phyloP scores from a whole-genome alignment of 2,329 filamentous ascomycete genomes.

The Xylariaceae sp. region DNA sequence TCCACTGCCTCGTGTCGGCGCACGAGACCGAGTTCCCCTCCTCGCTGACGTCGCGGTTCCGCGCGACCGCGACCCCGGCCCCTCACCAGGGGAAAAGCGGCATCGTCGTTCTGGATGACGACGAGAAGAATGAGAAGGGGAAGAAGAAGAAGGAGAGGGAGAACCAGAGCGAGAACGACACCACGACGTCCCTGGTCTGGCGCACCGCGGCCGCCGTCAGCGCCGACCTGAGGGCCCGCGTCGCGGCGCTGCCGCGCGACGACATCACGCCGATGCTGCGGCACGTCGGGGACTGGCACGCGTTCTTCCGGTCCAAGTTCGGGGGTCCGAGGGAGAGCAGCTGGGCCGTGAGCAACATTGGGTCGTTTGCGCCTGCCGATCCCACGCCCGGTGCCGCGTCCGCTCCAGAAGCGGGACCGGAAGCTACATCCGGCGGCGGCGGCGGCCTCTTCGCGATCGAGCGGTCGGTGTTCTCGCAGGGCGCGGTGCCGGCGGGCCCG shows the following conservation, averaged over 20 bases:
- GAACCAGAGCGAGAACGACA: background rate
- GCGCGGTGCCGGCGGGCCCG: constrained; percentile 38
- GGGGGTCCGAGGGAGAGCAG: constrained; percentile 37
- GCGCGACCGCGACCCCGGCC: background rate
- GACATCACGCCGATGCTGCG: constrained; percentile 38
- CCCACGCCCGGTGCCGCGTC: constrained; percentile 4
- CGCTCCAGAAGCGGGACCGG: background rate
- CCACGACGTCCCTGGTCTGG: constrained; percentile 45
- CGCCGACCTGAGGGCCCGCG: constrained; percentile 28
- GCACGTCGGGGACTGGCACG: constrained; percentile 39
- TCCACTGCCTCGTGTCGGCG: constrained; percentile 38
- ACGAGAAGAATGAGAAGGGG: constrained; percentile 6
- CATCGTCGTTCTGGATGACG: constrained; percentile 9
- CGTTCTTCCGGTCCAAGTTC: constrained; percentile 36
- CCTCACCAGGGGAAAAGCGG: too few relatives aligned
- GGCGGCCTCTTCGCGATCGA: constrained; percentile 31
- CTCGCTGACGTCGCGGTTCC: background rate
- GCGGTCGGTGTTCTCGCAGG: constrained; percentile 47
- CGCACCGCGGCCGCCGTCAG: constrained; percentile 32
- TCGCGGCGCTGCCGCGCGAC: constrained; percentile 34
- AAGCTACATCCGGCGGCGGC: background rate
- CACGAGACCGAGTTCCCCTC: constrained; percentile 27
- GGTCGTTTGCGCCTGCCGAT: constrained; percentile 29
- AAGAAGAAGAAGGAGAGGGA: background rate
- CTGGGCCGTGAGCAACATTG: constrained; percentile 53